Percentiles rank a stretch among this genome's conserved stretches.
Evolutionary conservation across 305 asterid genomes (phyloP).

Genomic region (Rubia peregrina): DNA sequence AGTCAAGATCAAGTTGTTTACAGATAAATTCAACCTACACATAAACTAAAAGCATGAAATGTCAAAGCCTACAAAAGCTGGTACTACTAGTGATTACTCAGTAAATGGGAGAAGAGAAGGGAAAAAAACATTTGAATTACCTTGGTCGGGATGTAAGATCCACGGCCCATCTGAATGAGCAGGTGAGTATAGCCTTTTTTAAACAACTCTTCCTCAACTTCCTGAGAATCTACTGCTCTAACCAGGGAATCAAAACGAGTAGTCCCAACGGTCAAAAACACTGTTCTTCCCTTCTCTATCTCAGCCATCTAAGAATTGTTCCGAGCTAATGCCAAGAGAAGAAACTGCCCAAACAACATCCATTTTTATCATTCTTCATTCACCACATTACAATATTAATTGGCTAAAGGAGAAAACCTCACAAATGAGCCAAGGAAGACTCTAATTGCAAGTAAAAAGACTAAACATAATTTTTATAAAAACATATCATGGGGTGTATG

Average conservation of each 20-base stretch:
- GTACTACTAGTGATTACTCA: background rate
- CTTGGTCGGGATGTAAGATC: constrained; percentile 66
- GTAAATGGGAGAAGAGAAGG: background rate
- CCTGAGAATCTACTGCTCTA: constrained; percentile 57
- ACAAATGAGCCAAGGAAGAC: background rate
- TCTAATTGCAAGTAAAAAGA: background rate
- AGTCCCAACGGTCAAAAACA: constrained; percentile 87
- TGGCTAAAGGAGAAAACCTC: background rate
- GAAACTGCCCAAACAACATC: constrained; percentile 7
- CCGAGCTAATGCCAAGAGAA: constrained; percentile 5
- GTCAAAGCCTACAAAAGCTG: background rate
- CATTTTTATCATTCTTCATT: constrained; percentile 3
- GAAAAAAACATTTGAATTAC: constrained; percentile 28
- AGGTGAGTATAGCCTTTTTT: constrained; percentile 71
- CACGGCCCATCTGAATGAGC: constrained; percentile 87
- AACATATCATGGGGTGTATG: background rate
- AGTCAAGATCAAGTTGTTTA: background rate
- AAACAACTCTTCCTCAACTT: constrained; percentile 53
- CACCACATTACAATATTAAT: background rate
- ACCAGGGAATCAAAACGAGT: constrained; percentile 84
- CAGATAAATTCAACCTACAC: background rate
- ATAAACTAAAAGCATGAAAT: background rate
- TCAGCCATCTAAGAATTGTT: constrained; percentile 30
- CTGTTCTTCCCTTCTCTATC: constrained; percentile 39
- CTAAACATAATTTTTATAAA: too few species aligned